phyloP scores from a whole-genome alignment of 2,329 filamentous ascomycete genomes.

The Westerdykella sp. region DNA sequence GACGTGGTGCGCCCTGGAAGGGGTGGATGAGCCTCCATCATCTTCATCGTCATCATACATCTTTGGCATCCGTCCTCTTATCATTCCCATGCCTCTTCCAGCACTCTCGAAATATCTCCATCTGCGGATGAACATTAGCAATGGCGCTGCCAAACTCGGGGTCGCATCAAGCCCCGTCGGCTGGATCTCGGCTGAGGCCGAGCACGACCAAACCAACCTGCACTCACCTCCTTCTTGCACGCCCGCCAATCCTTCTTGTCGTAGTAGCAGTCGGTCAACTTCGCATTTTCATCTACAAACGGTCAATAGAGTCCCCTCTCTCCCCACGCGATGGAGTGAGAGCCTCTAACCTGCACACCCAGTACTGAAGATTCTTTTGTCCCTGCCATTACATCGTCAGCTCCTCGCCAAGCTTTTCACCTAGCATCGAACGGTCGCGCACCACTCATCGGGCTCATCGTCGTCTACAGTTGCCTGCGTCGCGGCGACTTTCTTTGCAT shows the following conservation, averaged over 20 bases:
- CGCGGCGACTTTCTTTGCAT: constrained; percentile 40
- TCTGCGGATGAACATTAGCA: constrained; percentile 48
- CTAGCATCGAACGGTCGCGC: constrained; percentile 29
- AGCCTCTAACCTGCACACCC: constrained; percentile 69
- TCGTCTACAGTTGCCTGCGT: constrained; percentile 51
- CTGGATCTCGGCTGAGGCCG: constrained; percentile 1
- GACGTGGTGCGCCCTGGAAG: too few species aligned
- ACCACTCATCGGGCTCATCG: constrained; percentile 96
- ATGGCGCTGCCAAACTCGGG: not conserved
- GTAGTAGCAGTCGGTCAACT: constrained; percentile 91
- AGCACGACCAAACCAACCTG: not conserved
- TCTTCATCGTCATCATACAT: constrained; percentile 39
- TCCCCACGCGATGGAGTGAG: not conserved
- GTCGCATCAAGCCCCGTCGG: not conserved
- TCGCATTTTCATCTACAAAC: constrained; percentile 72
- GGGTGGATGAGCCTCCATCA: too few species aligned
- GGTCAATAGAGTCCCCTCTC: not conserved
- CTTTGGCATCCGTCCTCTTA: constrained; percentile 69
- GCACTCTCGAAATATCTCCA: constrained; percentile 81
- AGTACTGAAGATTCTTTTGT: constrained; percentile 95
- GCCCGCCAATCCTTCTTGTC: constrained; percentile 93
- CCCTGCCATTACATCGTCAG: constrained; percentile 53
- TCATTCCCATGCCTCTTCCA: constrained; percentile 91
- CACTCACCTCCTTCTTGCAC: constrained; percentile 78
- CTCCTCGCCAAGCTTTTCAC: constrained; percentile 1